These are phyloP conservation scores for Beauveria medogensis DNA, from an alignment of 2,329 filamentous ascomycete species.

Conservation along the genomic window DNA sequence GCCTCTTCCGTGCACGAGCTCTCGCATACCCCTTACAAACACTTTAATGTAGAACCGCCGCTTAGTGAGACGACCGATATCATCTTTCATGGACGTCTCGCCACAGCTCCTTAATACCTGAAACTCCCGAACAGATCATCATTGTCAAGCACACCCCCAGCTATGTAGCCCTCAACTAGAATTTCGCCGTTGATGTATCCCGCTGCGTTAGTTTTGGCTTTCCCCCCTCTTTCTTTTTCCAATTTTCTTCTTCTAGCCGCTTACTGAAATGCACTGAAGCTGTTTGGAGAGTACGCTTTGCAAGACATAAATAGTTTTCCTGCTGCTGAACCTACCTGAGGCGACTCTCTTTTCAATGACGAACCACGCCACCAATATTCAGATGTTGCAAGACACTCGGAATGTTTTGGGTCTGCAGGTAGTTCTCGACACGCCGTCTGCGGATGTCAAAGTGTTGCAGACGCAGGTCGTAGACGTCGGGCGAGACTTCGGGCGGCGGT, in stretches of 20 bases:
- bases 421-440: neutral
- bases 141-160: neutral
- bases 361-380: neutral
- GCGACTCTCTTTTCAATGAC: neutral
- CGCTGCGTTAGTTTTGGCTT: neutral
- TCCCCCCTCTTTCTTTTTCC: no score
- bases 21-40: neutral
- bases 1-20: neutral
- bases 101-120: neutral
- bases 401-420: neutral
- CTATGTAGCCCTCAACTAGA: neutral
- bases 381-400: neutral
- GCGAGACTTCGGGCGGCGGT: neutral
- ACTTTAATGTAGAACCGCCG: neutral
- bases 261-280: neutral
- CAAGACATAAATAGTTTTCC: neutral
- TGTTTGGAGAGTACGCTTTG: neutral
- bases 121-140: neutral
- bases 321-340: neutral
- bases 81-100: neutral
- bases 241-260: no score
- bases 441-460: neutral
- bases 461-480: neutral
- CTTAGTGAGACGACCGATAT: constrained; percentile 1
- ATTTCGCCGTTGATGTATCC: neutral